These are phyloP conservation scores for Withania somnifera DNA, from an alignment of 305 asterid genomes.

Conservation along the genomic window DNA sequence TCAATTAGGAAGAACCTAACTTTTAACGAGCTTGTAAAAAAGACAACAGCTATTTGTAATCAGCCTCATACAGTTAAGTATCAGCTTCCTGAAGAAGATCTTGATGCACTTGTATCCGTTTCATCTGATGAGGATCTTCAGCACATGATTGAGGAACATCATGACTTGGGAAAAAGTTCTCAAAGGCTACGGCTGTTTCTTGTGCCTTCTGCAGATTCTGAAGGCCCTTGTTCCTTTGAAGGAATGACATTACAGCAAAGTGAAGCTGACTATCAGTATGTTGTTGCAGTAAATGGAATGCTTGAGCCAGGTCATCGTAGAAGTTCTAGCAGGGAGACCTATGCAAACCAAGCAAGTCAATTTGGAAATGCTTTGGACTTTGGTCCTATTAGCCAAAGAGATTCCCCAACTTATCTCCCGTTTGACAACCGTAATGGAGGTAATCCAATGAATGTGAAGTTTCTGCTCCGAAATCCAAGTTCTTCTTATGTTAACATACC, in stretches of 20 bases:
- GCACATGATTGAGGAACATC: slow-evolving; percentile 88
- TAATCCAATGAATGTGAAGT: slow-evolving; percentile 18
- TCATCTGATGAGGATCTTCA: slow-evolving; percentile 86
- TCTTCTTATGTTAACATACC: slow-evolving; percentile 17
- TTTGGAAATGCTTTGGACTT: slow-evolving; percentile 20
- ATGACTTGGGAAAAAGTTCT: slow-evolving; percentile 55
- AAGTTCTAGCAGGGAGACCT: slow-evolving; percentile 62
- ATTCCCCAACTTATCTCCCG: slow-evolving; percentile 32
- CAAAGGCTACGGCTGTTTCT: slow-evolving; percentile 72
- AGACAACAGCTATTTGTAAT: slow-evolving; percentile 50
- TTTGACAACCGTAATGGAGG: slow-evolving; percentile 27
- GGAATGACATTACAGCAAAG: slow-evolving; percentile 31
- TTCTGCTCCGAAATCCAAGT: slow-evolving; percentile 17
- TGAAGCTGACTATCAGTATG: slow-evolving; percentile 52
- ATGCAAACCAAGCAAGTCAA: slow-evolving; percentile 27
- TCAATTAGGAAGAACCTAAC: slow-evolving; percentile 49
- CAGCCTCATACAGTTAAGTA: slow-evolving; percentile 67
- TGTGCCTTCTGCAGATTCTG: slow-evolving; percentile 42
- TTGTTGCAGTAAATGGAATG: slow-evolving; percentile 66
- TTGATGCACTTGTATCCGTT: slow-evolving; percentile 82
- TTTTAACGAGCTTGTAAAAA: slow-evolving; percentile 48
- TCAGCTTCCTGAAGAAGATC: slow-evolving; percentile 93
- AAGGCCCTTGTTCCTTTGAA: slow-evolving; percentile 42
- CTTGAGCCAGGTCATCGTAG: slow-evolving; percentile 35
- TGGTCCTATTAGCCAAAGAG: slow-evolving; percentile 34